phyloP scores from a whole-genome alignment of 371 early-diverging fungal genomes.

The Choanephora cucurbitarum region DNA sequence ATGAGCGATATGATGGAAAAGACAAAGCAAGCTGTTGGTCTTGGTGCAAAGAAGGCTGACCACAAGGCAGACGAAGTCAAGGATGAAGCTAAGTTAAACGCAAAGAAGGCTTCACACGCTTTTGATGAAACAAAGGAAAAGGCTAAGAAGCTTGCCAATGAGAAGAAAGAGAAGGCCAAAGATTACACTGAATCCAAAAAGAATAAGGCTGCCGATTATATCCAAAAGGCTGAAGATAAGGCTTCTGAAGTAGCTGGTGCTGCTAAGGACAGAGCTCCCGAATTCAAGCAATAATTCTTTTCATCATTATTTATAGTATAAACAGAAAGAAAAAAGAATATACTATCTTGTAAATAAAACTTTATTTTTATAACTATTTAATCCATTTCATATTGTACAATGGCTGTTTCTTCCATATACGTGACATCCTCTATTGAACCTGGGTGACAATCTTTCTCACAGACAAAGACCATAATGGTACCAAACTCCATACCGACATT shows the following conservation, averaged over 20 bases:
- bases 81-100: conserved; percentile 19
- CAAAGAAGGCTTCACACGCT: conserved; percentile 15
- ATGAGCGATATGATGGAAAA: conserved; percentile 23
- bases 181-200: background rate
- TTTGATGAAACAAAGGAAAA: conserved; percentile 14
- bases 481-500: conserved; percentile 93
- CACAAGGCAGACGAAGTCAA: conserved; percentile 20
- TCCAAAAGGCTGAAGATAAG: conserved; percentile 9
- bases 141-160: no score
- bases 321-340: no score
- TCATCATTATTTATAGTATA: no score
- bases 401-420: conserved; percentile 66
- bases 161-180: conserved; percentile 1
- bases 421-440: conserved; percentile 34
- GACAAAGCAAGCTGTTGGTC: conserved; percentile 26
- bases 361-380: conserved; percentile 7
- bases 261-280: no score
- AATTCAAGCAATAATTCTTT: no score
- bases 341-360: no score
- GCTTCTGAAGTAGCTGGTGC: conserved; percentile 10
- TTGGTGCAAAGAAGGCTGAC: conserved; percentile 25
- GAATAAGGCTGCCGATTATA: conserved; percentile 1
- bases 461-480: conserved; percentile 82
- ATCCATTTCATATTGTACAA: conserved; percentile 71
- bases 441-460: conserved; percentile 78